Conservation (phyloP, 2,329 filamentous ascomycete genomes). For the Ilyonectria robusta region DNA sequence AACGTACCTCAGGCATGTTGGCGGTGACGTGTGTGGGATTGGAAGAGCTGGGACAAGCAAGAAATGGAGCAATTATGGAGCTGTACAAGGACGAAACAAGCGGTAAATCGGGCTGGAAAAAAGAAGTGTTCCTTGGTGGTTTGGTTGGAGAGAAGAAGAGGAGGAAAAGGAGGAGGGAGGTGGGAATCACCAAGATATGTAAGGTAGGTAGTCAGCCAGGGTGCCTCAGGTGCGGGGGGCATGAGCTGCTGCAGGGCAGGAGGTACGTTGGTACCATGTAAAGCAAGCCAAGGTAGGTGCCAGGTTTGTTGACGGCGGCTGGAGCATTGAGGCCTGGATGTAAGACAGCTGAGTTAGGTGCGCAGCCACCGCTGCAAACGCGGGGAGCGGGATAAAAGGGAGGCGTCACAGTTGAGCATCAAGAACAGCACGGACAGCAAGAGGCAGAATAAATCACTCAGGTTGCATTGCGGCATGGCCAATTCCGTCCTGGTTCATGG, state of each 20-base stretch:
- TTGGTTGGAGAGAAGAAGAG: slow-evolving; percentile 29
- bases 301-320: slow-evolving; percentile 23
- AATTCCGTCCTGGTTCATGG: slow-evolving; percentile 3
- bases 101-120: background rate
- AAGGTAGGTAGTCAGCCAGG: slow-evolving; percentile 16
- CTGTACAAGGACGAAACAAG: background rate
- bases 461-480: slow-evolving; percentile 19
- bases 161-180: slow-evolving; percentile 25
- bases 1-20: slow-evolving; percentile 30
- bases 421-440: background rate
- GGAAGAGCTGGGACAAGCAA: background rate
- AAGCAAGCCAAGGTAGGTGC: slow-evolving; percentile 11
- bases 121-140: slow-evolving; percentile 16
- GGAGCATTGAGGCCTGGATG: slow-evolving; percentile 24
- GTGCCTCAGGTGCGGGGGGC: slow-evolving; percentile 35
- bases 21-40: background rate
- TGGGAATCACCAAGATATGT: slow-evolving; percentile 27
- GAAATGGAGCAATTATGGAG: slow-evolving; percentile 5
- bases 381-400: slow-evolving; percentile 25
- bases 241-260: slow-evolving; percentile 9
- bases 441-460: slow-evolving; percentile 25
- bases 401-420: slow-evolving; percentile 27
- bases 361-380: slow-evolving; percentile 13
- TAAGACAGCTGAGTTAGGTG: slow-evolving; percentile 34
- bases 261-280: background rate